phyloP scores from a whole-genome alignment of 768 basidiomycete species.

The Russula olivacea region DNA sequence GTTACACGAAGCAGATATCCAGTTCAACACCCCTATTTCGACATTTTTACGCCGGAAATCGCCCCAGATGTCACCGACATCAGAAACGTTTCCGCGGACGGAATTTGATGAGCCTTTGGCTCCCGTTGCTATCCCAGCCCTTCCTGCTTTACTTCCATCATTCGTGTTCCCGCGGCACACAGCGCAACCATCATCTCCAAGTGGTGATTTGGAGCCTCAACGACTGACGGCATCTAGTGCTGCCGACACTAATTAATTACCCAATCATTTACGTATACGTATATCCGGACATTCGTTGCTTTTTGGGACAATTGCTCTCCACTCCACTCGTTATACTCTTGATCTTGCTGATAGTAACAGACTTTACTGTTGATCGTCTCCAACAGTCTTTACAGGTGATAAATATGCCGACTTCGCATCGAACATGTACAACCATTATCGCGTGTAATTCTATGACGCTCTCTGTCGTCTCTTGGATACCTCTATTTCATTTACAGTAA shows the following conservation, averaged over 20 bases:
- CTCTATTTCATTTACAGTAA: slow-evolving; percentile 1
- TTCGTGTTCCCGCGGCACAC: slow-evolving; percentile 26
- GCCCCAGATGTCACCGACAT: slow-evolving; percentile 60
- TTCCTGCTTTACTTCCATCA: slow-evolving; percentile 46
- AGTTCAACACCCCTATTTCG: slow-evolving; percentile 61
- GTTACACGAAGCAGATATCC: slow-evolving; percentile 30
- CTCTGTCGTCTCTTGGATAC: slow-evolving; percentile 2
- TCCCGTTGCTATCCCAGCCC: slow-evolving; percentile 59
- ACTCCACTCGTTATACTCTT: slow-evolving; percentile 1
- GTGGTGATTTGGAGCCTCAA: slow-evolving; percentile 1
- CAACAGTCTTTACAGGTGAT: slow-evolving; percentile 14
- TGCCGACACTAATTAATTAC: neutral
- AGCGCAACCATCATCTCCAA: slow-evolving; percentile 4
- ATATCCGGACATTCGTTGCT: slow-evolving; percentile 8
- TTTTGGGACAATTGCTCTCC: slow-evolving; percentile 10
- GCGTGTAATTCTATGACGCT: slow-evolving; percentile 15
- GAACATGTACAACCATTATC: slow-evolving; percentile 15
- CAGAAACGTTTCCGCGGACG: slow-evolving; percentile 33
- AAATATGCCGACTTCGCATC: slow-evolving; percentile 2
- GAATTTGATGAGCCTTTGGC: slow-evolving; percentile 34
- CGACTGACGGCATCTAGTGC: slow-evolving; percentile 2
- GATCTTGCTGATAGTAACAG: slow-evolving; percentile 2
- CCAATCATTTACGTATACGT: neutral
- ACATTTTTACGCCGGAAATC: slow-evolving; percentile 75
- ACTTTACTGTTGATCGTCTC: slow-evolving; percentile 8